Conservation (phyloP, 768 basidiomycete genomes). For the Kwoniella heveanensis region DNA sequence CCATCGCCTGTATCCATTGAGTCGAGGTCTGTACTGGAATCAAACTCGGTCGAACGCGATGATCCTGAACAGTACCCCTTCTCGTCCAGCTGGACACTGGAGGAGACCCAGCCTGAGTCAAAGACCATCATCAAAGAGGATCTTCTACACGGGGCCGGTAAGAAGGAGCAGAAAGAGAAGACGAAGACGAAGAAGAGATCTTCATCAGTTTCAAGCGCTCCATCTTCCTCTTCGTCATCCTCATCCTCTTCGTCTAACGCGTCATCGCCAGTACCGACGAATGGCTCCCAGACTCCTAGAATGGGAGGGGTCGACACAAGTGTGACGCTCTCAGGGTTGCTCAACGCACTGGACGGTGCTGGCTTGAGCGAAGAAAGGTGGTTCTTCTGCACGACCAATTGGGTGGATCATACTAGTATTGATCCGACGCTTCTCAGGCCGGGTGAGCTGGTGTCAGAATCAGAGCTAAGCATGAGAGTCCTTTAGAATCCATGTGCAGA, state of each 20-base stretch:
- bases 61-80: too few relatives aligned
- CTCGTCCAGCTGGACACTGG: too few relatives aligned
- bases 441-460: neutral
- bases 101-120: too few relatives aligned
- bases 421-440: slow-evolving; percentile 9
- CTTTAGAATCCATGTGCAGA: too few relatives aligned
- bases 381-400: slow-evolving; percentile 16
- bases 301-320: neutral
- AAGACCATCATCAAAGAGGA: too few relatives aligned
- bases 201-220: neutral
- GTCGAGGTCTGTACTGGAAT: neutral
- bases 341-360: slow-evolving; percentile 23
- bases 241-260: neutral
- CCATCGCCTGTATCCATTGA: neutral
- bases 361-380: slow-evolving; percentile 13
- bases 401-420: slow-evolving; percentile 15
- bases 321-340: slow-evolving; percentile 12
- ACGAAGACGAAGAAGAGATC: neutral
- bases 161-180: neutral
- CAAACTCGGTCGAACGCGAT: too few relatives aligned
- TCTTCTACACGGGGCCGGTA: too few relatives aligned
- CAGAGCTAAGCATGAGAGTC: too few relatives aligned
- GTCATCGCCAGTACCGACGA: too few relatives aligned
- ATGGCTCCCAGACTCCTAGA: too few relatives aligned
- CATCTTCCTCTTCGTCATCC: neutral